phyloP scores from a whole-genome alignment of 768 basidiomycete species.

The Ephemerocybe angulata region DNA sequence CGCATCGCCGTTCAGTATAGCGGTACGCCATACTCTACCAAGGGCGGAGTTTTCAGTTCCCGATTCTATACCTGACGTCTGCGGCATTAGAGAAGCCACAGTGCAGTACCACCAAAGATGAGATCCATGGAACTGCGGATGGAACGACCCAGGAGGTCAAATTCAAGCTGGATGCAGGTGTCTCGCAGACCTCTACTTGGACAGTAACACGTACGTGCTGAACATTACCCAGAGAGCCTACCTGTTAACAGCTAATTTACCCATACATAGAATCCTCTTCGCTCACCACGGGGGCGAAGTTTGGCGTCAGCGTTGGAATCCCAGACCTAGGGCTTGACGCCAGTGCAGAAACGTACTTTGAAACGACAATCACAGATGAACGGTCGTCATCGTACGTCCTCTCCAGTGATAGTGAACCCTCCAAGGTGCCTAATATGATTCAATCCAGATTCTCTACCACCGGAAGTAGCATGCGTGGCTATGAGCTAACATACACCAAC shows the following conservation, averaged over 20 bases:
- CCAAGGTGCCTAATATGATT: not conserved
- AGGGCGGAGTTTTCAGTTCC: not conserved
- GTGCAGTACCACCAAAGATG: not conserved
- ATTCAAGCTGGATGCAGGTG: not conserved
- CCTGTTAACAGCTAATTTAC: not conserved
- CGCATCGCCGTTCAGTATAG: too few species aligned
- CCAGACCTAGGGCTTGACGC: not conserved
- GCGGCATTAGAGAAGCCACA: conserved; percentile 7
- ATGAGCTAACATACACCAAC: not conserved
- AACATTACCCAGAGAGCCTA: not conserved
- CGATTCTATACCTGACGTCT: not conserved
- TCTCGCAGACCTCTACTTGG: not conserved
- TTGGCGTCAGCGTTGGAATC: not conserved
- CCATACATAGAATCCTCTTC: not conserved
- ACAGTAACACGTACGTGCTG: conserved; percentile 4
- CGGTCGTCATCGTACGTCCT: conserved; percentile 1
- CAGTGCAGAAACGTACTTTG: not conserved
- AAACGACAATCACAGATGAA: not conserved
- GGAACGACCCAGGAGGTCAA: not conserved
- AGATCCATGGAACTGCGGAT: not conserved
- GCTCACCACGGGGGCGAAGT: not conserved
- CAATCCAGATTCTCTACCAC: conserved; percentile 2
- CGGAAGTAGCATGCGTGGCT: not conserved
- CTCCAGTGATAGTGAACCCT: too few species aligned
- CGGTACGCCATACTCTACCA: not conserved